phyloP scores from a whole-genome alignment of 176 grass and related monocot genomes.

The Hyparrhenia diplandra region DNA sequence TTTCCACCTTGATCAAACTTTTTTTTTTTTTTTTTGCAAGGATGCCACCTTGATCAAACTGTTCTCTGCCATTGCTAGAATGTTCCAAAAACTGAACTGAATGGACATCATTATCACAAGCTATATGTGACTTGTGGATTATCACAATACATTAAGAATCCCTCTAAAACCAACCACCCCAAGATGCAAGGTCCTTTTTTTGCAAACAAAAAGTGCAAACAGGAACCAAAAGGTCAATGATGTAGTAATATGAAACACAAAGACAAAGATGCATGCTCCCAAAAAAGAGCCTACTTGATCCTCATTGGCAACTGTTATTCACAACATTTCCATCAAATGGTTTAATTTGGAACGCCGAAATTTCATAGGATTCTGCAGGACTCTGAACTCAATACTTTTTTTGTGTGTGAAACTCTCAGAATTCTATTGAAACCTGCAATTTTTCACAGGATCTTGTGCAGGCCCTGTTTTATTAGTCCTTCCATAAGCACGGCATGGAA shows the following conservation, averaged over 20 bases:
- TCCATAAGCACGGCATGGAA: neutral
- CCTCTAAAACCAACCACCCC: conserved; percentile 52
- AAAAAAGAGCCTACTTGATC: conserved; percentile 21
- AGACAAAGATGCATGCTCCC: conserved; percentile 26
- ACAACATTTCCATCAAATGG: neutral
- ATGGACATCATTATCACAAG: neutral
- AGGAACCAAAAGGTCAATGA: conserved; percentile 32
- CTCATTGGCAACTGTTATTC: neutral
- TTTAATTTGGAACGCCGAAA: neutral
- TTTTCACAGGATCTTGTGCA: neutral
- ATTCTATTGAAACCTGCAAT: neutral
- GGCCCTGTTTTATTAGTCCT: neutral
- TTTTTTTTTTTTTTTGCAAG: too few relatives aligned
- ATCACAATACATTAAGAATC: conserved; percentile 21
- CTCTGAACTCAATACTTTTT: neutral
- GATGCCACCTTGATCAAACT: too few relatives aligned
- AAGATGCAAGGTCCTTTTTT: conserved; percentile 26
- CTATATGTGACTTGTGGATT: neutral
- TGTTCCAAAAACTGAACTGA: neutral
- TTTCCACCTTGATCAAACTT: neutral
- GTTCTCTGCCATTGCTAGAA: neutral
- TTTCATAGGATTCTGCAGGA: neutral
- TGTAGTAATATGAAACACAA: conserved; percentile 18
- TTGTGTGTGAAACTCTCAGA: neutral
- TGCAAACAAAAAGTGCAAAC: conserved; percentile 21